Base-by-base conservation (phyloP, 306 rosid genomes). In the Chamaecrista fasciculata region DNA sequence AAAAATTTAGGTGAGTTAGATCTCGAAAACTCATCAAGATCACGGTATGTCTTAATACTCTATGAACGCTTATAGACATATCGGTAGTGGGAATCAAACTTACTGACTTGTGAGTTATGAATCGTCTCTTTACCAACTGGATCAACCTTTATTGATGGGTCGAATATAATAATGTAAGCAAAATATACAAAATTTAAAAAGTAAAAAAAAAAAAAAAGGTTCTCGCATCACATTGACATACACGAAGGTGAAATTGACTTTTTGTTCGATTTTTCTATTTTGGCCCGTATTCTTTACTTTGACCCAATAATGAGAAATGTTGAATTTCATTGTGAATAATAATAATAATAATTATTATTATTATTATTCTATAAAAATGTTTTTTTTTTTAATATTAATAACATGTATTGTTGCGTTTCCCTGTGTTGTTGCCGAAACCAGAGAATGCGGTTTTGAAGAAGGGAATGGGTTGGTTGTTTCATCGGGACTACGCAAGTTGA, bases 391-490 rank as follows among this genome's bases (percentile, higher is more conserved):
- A 26, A 5, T 53, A 15, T 28, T 6, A 28, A 15, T 56, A 56
- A 6, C 8, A n/a, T 50, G 29, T 55, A 8, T 28, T 43, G 15
- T 8, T 31, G 71, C 43, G 65, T 14, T 31, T 31, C 47, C 8
- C 34, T 18, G 24, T n/a, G 39, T 43, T 52, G 48, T 36, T 37
- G 81, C 77, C 78, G 68, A 51, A 48, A 59, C 71, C 74, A 62
- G 14, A 37, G 78, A 66, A 69, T 28, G 71, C 58, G 72, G 74
- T 64, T 23, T 76, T 21, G 50, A 49, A 65, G 65, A 37, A 19
- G 52, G 69, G 53, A n/a, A 14, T 57, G 47, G 36, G 39, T 62
- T 34, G 46, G 11, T 37, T 62, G 8, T 37, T n/a, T n/a, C n/a
- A n/a, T n/a, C 12, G 40, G 29, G 49, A 33, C 64, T 51, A 24